Base-by-base conservation (phyloP, 2,329 filamentous ascomycete genomes). In the Polychaeton citri region DNA sequence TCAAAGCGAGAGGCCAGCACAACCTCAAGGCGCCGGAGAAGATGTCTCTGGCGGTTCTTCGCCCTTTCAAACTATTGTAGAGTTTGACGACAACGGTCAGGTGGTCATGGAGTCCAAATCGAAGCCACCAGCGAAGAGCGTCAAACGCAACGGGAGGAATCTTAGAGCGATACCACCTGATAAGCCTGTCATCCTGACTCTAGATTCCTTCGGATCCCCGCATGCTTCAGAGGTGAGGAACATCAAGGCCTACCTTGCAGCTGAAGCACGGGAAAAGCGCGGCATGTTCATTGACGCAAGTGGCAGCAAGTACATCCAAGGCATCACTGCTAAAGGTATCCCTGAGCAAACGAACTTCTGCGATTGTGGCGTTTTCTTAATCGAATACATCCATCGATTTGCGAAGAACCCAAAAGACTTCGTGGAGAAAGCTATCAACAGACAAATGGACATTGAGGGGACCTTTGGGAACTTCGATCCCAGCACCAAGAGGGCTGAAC, bases 291-390 rank as follows among this genome's bases (percentile, higher is more conserved):
- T 71, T 10, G 54, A 64, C 8, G 52, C 57, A n/a, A 57, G 54
- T 4, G 48, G 59, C 8, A 59, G 74, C 37, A 64, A 65, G 42
- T 28, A 28, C 7, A 28, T 28, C 12, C 24, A 28, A 7, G 74
- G 72, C 3, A 76, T 82, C 65, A 85, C 76, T 26, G 83, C 82
- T 4, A 80, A 73, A 40, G 67, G 71, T 6, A 79, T 95, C 10
- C 88, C 90, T 0, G 62, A 72, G 41, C 90, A 98, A 56, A 62
- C 74, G 33, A 96, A 98, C 52, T 81, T 71, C 47, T 87, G 74
- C 42, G 90, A 98, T 54, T 98, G 90, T 50, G 90, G 90, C 6
- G 64, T 95, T 0, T 98, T 81, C 48, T 64, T 96, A 3, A 64
- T 95, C 3, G 81, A 79, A 2, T 98, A 96, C 50, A 68, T 93